A percentile compares a stretch with the other conserved stretches of the same genome.
These are phyloP conservation scores for Elongisporangium undulatum DNA, from an alignment of 352 stramenopile genomes.

Conservation along the genomic window DNA sequence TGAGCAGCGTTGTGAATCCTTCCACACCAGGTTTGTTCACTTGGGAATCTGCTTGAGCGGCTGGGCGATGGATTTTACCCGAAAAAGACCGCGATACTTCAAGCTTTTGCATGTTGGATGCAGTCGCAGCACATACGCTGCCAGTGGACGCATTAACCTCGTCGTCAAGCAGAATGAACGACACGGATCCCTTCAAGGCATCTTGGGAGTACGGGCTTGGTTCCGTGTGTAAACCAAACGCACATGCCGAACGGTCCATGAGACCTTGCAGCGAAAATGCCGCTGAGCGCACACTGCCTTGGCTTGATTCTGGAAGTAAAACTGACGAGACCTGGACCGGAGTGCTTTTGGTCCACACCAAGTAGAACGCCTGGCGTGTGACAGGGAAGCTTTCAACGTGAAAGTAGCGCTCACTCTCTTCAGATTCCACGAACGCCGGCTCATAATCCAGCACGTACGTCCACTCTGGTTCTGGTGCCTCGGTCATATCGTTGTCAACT, in stretches of 20 bases:
- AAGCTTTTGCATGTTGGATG: slow-evolving; percentile 63
- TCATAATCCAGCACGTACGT: slow-evolving; percentile 67
- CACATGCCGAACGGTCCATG: slow-evolving; percentile 35
- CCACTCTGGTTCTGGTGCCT: slow-evolving; percentile 44
- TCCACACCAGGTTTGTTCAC: slow-evolving; percentile 35
- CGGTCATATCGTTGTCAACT: slow-evolving; percentile 13
- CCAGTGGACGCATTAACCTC: slow-evolving; percentile 20
- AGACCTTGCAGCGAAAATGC: slow-evolving; percentile 67
- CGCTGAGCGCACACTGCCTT: slow-evolving; percentile 48
- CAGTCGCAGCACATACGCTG: slow-evolving; percentile 56
- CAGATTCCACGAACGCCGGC: slow-evolving; percentile 39
- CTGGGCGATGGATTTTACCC: neutral
- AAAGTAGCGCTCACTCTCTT: slow-evolving; percentile 35
- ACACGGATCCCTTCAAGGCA: slow-evolving; percentile 58
- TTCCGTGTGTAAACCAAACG: slow-evolving; percentile 52
- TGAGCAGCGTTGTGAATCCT: slow-evolving; percentile 50
- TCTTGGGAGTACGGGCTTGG: slow-evolving; percentile 42
- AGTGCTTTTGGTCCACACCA: slow-evolving; percentile 57
- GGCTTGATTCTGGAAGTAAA: slow-evolving; percentile 38
- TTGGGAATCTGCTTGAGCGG: neutral
- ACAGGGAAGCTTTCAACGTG: slow-evolving; percentile 57
- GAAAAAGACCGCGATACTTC: slow-evolving; percentile 10
- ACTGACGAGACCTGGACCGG: slow-evolving; percentile 66
- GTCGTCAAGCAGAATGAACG: slow-evolving; percentile 59
- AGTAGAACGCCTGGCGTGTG: slow-evolving; percentile 55